Evolutionary conservation across 192 early-diverging fungal genomes (phyloP).

Genomic region (Rhizophagus clarus): DNA sequence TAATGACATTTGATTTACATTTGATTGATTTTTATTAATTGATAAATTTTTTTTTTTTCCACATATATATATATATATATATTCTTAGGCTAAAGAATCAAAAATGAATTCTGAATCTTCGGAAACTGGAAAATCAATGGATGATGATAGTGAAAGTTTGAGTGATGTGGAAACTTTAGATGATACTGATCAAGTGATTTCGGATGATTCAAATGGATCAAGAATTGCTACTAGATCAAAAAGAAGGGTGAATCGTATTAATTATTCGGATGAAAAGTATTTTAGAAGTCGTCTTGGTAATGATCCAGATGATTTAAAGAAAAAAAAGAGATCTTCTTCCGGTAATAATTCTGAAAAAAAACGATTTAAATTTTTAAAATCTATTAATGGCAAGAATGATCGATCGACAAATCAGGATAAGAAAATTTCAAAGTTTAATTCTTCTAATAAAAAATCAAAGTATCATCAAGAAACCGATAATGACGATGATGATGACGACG

Average conservation of each 20-base stretch:
- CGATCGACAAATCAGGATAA: background rate
- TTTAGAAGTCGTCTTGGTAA: slow-evolving; percentile 1
- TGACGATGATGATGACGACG: background rate
- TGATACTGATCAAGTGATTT: background rate
- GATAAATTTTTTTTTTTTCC: too few relatives aligned
- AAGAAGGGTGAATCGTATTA: background rate
- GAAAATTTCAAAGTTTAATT: background rate
- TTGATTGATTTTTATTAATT: too few relatives aligned
- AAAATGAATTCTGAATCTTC: background rate
- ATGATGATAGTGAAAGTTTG: too few relatives aligned
- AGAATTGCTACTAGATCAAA: background rate
- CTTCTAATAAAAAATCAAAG: background rate
- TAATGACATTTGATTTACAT: too few relatives aligned
- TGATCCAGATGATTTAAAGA: background rate
- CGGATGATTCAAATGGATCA: background rate
- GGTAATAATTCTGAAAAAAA: background rate
- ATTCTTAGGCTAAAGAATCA: background rate
- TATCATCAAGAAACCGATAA: background rate
- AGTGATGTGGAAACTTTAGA: too few relatives aligned
- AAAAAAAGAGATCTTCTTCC: background rate
- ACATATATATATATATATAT: too few relatives aligned
- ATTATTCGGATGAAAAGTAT: slow-evolving; percentile 20
- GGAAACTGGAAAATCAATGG: background rate
- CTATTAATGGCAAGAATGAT: too few relatives aligned
- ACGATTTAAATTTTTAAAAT: background rate